A percentile compares a stretch with the other conserved stretches of the same genome.
Conservation (phyloP, 139 green algal genomes). For the Pseudopediastrum boryanum region DNA sequence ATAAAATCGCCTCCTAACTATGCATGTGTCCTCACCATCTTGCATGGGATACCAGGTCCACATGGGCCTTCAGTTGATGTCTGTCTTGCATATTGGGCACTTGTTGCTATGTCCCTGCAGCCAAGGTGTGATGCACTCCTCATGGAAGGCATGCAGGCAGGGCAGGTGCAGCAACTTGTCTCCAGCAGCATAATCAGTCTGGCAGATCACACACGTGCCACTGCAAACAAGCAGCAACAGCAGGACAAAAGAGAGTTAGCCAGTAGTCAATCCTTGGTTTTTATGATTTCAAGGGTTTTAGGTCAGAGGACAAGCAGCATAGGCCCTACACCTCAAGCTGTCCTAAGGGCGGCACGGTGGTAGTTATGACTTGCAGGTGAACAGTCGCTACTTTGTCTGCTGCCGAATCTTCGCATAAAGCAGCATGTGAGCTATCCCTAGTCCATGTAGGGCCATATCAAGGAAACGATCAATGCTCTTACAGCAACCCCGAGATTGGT, state of each 20-base stretch:
- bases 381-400: not conserved
- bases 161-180: slow-evolving; percentile 46
- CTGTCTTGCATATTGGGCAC: slow-evolving; percentile 60
- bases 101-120: slow-evolving; percentile 41
- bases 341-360: not conserved
- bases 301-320: not conserved
- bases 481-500: too few relatives aligned
- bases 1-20: too few relatives aligned
- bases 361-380: not conserved
- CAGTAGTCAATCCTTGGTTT: too few relatives aligned
- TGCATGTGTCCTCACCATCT: too few relatives aligned
- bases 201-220: slow-evolving; percentile 32
- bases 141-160: slow-evolving; percentile 55
- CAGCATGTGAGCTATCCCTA: too few relatives aligned
- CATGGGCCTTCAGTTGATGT: slow-evolving; percentile 33
- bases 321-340: not conserved
- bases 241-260: not conserved
- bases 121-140: slow-evolving; percentile 50
- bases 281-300: too few relatives aligned
- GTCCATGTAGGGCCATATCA: too few relatives aligned
- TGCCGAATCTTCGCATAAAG: too few relatives aligned
- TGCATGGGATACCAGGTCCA: too few relatives aligned
- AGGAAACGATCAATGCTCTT: too few relatives aligned
- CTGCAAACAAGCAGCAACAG: slow-evolving; percentile 7
- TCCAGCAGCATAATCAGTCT: slow-evolving; percentile 15